Evolutionary conservation across 1,139 yeast genomes (phyloP), one percentile per base, ranked within the genome.

Genomic region (Geotrichum fermentans): DNA sequence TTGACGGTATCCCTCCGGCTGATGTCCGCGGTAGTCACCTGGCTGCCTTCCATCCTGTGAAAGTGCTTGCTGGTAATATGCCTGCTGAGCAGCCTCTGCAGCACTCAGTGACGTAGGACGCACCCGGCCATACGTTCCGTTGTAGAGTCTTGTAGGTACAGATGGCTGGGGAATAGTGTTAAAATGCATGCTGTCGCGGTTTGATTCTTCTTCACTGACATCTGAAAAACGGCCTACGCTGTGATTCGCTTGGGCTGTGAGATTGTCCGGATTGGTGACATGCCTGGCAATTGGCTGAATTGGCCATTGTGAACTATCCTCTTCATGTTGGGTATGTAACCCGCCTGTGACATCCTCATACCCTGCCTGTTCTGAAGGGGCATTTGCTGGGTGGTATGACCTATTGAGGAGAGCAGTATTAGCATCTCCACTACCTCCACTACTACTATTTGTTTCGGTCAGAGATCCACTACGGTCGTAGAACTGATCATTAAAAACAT

Each of bases 161-260:
- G n/a, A n/a, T n/a, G n/a, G n/a, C n/a, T n/a, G n/a, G n/a, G n/a
- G n/a, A n/a, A n/a, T n/a, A n/a, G n/a, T 24, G 28, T 10, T 10
- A 6, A 6, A 6, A 24, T 6, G 28, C 28, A 24, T 10, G 10
- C 6, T 10, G 28, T 24, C 28, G 28, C 28, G 8, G 17, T 21
- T 17, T 4, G 14, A 33, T 7, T 39, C 43, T 6, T 29, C 35
- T 29, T 40, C 43, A 2, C 8, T 28, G 22, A 40, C 35, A 18
- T 40, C 43, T 7, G 33, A 29, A 28, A 28, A 40, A 5, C 43
- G 24, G 16, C 43, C 43, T 3, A 16, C 24, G 11, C 26, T 11
- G 13, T 39, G 33, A 10, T 24, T 17, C 8, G 32, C 16, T 3
- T 17, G 33, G 7, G 42, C n/a, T n/a, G n/a, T n/a, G n/a, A n/a